Conservation (phyloP, 495 filamentous ascomycete species). For the Arthonia radiata region DNA sequence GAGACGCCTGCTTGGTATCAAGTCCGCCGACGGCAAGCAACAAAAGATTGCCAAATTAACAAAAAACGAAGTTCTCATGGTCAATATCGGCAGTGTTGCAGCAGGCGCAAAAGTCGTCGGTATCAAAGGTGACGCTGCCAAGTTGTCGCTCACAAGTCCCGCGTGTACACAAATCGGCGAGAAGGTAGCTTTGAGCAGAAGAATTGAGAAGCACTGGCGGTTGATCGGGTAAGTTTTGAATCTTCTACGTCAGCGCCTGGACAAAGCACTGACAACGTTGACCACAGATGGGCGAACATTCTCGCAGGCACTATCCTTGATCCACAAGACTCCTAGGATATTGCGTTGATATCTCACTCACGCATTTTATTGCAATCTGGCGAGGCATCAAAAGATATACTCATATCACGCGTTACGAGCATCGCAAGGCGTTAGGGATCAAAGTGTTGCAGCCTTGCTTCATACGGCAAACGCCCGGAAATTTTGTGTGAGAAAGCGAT, state of each 20-base stretch:
- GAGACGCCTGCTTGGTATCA: conserved; percentile 79
- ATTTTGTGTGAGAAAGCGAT: too few species aligned
- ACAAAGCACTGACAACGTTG: not conserved
- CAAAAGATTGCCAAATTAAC: conserved; percentile 92
- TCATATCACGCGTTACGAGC: too few species aligned
- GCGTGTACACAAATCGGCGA: conserved; percentile 86
- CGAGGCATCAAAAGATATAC: too few species aligned
- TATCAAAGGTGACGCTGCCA: conserved; percentile 91
- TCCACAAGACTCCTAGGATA: not conserved
- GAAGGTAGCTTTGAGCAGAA: conserved; percentile 85
- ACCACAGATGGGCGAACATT: not conserved
- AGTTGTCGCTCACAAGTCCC: conserved; percentile 64
- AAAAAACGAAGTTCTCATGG: conserved; percentile 98
- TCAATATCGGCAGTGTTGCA: conserved; percentile 93
- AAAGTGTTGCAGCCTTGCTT: too few species aligned
- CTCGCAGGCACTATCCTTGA: not conserved
- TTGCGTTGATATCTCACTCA: too few species aligned
- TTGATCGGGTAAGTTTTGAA: not conserved
- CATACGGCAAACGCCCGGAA: too few species aligned
- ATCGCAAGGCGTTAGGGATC: too few species aligned
- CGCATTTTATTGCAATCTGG: too few species aligned
- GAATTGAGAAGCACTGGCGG: conserved; percentile 44
- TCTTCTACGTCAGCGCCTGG: not conserved
- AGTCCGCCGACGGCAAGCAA: conserved; percentile 95
- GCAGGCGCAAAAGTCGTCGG: conserved; percentile 80